phyloP scores from a whole-genome alignment of 2,329 filamentous ascomycete species.

The Cladosporium sp. region DNA sequence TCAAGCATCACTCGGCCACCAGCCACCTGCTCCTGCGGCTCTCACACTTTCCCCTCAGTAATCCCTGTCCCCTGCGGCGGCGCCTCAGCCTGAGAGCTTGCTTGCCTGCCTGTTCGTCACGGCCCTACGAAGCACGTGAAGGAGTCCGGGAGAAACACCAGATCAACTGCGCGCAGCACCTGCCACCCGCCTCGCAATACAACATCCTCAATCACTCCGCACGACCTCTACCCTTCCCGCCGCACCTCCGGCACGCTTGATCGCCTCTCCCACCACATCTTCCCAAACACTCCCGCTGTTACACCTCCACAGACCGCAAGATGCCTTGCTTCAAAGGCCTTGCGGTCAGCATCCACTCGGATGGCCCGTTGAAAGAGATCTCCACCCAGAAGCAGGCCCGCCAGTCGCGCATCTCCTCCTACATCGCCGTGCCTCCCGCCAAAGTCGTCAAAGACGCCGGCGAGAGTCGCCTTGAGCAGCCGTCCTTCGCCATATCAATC shows the following conservation, averaged over 20 bases:
- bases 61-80: too few relatives aligned
- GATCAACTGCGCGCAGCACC: neutral
- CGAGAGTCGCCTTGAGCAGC: conserved; percentile 78
- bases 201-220: neutral
- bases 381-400: conserved; percentile 93
- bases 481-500: conserved; percentile 97
- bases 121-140: conserved; percentile 4
- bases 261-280: neutral
- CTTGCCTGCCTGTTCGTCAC: neutral
- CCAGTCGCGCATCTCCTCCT: conserved; percentile 88
- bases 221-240: too few relatives aligned
- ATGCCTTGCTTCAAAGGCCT: conserved; percentile 99
- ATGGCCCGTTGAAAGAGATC: conserved; percentile 80
- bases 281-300: conserved; percentile 5
- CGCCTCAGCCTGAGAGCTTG: neutral
- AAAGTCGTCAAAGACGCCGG: conserved; percentile 63
- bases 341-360: conserved; percentile 90
- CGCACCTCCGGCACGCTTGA: neutral
- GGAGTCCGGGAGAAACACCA: conserved; percentile 1
- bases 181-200: neutral
- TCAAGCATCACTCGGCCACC: too few relatives aligned
- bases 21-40: neutral
- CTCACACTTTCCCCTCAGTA: neutral
- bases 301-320: conserved; percentile 24
- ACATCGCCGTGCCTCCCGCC: conserved; percentile 91